A percentile compares a stretch with the other conserved stretches of the same genome.
phyloP scores from a whole-genome alignment of 148 eudicot species.

The Persicaria tinctoria region DNA sequence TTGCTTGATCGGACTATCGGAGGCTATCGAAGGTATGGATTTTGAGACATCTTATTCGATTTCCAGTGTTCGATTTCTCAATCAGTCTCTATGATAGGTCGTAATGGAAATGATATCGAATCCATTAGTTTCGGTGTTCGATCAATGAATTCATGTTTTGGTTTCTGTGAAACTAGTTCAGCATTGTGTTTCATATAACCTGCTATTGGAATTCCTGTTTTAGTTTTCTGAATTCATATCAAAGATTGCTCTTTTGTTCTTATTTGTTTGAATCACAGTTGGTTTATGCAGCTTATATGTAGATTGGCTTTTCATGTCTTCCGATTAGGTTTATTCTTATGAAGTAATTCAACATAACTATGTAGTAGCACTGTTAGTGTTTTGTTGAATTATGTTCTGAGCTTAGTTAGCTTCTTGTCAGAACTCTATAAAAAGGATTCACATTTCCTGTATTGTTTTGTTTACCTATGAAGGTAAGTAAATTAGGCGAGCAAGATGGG shows the following conservation, averaged over 20 bases:
- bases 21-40: too few relatives aligned
- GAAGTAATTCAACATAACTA: background rate
- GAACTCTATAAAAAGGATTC: background rate
- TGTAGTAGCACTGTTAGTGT: background rate
- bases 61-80: too few relatives aligned
- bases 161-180: background rate
- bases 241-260: background rate
- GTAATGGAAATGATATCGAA: too few relatives aligned
- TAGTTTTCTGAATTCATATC: too few relatives aligned
- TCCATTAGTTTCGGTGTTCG: background rate
- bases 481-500: slow-evolving; percentile 24
- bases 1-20: too few relatives aligned
- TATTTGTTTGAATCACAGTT: background rate
- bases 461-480: slow-evolving; percentile 1
- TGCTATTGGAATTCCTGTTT: background rate
- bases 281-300: background rate
- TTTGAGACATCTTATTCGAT: too few relatives aligned
- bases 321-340: too few relatives aligned
- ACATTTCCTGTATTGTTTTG: background rate
- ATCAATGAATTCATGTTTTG: background rate
- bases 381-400: background rate
- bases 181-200: background rate
- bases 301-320: background rate
- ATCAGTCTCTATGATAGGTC: too few relatives aligned
- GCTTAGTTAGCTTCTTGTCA: background rate